Percentiles rank a stretch among this genome's conserved stretches.
phyloP scores from a whole-genome alignment of 1,284 basidiomycete genomes.

The Cystobasidium slooffiae region DNA sequence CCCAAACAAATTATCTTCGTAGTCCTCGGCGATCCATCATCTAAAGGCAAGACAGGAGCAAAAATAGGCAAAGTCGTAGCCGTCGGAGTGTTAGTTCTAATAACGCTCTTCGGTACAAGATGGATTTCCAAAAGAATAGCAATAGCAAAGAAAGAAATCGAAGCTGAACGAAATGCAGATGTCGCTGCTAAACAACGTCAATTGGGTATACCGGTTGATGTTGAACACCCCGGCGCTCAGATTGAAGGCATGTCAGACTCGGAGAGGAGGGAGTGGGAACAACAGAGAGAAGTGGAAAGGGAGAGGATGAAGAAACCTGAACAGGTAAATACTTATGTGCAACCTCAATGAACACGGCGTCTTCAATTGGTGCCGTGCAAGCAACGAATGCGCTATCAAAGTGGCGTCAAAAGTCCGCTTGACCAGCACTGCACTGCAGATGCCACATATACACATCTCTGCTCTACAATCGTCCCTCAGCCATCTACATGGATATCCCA shows the following conservation, averaged over 20 bases:
- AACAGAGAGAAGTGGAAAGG: conserved; percentile 12
- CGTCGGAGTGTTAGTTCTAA: conserved; percentile 28
- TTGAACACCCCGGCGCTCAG: background rate
- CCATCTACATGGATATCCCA: no score
- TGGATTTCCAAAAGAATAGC: conserved; percentile 10
- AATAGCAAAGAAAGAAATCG: conserved; percentile 26
- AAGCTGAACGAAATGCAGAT: conserved; percentile 37
- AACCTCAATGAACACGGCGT: background rate
- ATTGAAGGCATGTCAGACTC: conserved; percentile 3
- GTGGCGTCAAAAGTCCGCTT: no score
- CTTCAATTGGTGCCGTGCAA: no score
- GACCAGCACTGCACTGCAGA: no score
- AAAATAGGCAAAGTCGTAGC: conserved; percentile 41
- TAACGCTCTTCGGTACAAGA: conserved; percentile 26
- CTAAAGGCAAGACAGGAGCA: conserved; percentile 23
- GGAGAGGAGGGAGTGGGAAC: conserved; percentile 14
- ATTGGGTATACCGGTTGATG: conserved; percentile 10
- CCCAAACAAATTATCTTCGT: conserved; percentile 40
- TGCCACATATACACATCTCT: no score
- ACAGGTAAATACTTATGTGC: background rate
- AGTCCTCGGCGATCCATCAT: conserved; percentile 30
- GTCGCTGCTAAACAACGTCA: conserved; percentile 17
- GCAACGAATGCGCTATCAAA: no score
- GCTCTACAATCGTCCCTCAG: no score
- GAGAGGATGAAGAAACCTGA: conserved; percentile 2